phyloP scores from a whole-genome alignment of 2,329 filamentous ascomycete genomes.

The Neophaeococcomyces mojaviensis region DNA sequence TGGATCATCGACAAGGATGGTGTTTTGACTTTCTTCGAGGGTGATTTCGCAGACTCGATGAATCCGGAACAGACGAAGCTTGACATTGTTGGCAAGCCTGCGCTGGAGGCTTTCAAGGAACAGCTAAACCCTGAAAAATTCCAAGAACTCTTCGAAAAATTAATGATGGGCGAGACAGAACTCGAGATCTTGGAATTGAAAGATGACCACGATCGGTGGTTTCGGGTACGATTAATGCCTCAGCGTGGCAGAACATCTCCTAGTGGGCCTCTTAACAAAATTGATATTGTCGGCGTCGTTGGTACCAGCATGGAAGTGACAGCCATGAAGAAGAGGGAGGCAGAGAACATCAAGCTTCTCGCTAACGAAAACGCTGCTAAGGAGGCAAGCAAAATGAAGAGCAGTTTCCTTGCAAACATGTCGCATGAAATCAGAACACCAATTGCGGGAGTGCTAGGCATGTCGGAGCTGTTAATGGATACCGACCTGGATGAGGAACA shows the following conservation, averaged over 20 bases:
- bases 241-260: conserved; percentile 51
- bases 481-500: conserved; percentile 63
- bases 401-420: conserved; percentile 72
- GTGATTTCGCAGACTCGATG: conserved; percentile 47
- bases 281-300: conserved; percentile 61
- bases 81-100: conserved; percentile 24
- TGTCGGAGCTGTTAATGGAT: conserved; percentile 67
- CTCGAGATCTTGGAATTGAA: conserved; percentile 60
- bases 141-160: conserved; percentile 53
- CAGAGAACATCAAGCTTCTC: conserved; percentile 61
- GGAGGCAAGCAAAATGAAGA: conserved; percentile 72
- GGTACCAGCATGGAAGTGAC: conserved; percentile 76
- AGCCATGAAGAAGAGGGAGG: conserved; percentile 59
- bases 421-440: conserved; percentile 73
- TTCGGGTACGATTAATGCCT: conserved; percentile 63
- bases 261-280: conserved; percentile 37
- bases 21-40: conserved; percentile 62
- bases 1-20: conserved; percentile 61
- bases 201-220: conserved; percentile 56
- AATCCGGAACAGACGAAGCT: conserved; percentile 9
- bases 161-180: conserved; percentile 40
- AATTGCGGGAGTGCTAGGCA: conserved; percentile 72
- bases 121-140: conserved; percentile 42
- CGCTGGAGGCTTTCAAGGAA: conserved; percentile 24
- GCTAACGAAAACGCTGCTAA: conserved; percentile 72